Evolutionary conservation across 2,329 filamentous ascomycete species (phyloP).

Genomic region (Fusarium sororula): DNA sequence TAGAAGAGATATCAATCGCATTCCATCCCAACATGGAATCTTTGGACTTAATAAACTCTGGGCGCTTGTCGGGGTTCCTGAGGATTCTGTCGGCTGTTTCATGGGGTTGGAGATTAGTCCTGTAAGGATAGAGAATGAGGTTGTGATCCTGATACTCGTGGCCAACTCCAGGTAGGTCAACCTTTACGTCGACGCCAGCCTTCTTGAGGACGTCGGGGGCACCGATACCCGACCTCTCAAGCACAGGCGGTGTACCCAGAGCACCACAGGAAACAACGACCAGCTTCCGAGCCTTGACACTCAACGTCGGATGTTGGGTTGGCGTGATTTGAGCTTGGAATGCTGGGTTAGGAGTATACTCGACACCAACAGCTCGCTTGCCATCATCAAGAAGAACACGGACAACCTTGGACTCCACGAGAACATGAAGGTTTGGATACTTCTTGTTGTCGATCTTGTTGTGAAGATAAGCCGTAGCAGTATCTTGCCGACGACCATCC

Average conservation of each 20-base stretch:
- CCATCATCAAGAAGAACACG: constrained; percentile 62
- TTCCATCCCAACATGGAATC: constrained; percentile 67
- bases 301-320: constrained; percentile 17
- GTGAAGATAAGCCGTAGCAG: constrained; percentile 60
- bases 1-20: constrained; percentile 62
- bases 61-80: constrained; percentile 56
- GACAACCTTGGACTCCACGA: constrained; percentile 65
- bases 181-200: constrained; percentile 56
- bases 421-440: constrained; percentile 67
- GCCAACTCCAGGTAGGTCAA: constrained; percentile 62
- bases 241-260: constrained; percentile 61
- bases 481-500: constrained; percentile 66
- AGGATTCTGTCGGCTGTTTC: constrained; percentile 61
- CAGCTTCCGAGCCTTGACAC: constrained; percentile 42
- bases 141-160: constrained; percentile 66
- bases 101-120: constrained; percentile 40
- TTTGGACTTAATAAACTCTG: constrained; percentile 56
- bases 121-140: constrained; percentile 62
- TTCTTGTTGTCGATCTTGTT: constrained; percentile 46
- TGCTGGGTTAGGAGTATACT: constrained; percentile 59
- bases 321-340: constrained; percentile 31
- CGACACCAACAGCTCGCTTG: constrained; percentile 65
- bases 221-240: constrained; percentile 72
- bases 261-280: constrained; percentile 56
- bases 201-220: constrained; percentile 57